Evolutionary conservation across 768 basidiomycete genomes (phyloP).

Genomic region (Podaxis sp.): DNA sequence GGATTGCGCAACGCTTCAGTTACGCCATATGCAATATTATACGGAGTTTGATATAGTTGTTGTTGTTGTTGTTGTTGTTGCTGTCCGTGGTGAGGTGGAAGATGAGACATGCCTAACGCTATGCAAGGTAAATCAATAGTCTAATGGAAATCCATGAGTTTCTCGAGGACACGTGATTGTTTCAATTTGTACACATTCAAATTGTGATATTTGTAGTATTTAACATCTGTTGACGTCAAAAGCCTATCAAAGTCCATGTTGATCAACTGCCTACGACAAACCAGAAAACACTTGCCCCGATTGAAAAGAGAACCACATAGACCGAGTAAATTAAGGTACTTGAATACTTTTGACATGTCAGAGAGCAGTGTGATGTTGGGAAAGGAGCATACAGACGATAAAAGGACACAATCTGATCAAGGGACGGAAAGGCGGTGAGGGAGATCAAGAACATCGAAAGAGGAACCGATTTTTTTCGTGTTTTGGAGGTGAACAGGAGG

Average conservation of each 20-base stretch:
- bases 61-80: slow-evolving; percentile 12
- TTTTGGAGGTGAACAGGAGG: background rate
- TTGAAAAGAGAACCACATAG: slow-evolving; percentile 11
- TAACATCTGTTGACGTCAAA: background rate
- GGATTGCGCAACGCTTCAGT: slow-evolving; percentile 8
- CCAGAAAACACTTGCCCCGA: slow-evolving; percentile 7
- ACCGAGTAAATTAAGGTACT: slow-evolving; percentile 16
- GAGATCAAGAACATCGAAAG: slow-evolving; percentile 12
- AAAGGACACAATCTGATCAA: slow-evolving; percentile 10
- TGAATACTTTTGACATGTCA: slow-evolving; percentile 14
- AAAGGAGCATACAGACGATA: slow-evolving; percentile 15
- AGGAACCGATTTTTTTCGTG: background rate
- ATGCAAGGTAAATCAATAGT: background rate
- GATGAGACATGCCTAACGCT: background rate
- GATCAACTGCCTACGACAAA: slow-evolving; percentile 13
- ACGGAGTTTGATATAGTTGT: background rate
- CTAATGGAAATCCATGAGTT: background rate
- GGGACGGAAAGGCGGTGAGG: slow-evolving; percentile 3
- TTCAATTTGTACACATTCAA: background rate
- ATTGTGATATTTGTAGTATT: background rate
- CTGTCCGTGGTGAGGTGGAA: background rate
- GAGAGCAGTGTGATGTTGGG: slow-evolving; percentile 13
- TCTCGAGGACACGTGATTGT: slow-evolving; percentile 8
- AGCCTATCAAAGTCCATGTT: slow-evolving; percentile 6
- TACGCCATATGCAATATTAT: background rate